A percentile compares a stretch with the other conserved stretches of the same genome.
phyloP scores from a whole-genome alignment of 768 basidiomycete genomes.

The Boletus tomentosulus region DNA sequence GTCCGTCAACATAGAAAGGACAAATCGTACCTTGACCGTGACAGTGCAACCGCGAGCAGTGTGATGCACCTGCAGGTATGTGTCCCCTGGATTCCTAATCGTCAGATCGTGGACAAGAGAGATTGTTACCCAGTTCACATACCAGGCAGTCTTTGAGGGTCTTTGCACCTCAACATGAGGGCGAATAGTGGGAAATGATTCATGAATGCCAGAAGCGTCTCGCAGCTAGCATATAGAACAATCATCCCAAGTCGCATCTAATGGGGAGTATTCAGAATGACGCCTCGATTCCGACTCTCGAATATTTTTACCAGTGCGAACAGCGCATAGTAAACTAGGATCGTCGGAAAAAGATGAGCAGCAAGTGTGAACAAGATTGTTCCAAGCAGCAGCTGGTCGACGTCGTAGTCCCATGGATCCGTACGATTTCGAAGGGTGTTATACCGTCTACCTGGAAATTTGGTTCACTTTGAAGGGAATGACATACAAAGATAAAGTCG shows the following conservation, averaged over 20 bases:
- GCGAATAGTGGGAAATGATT: conserved; percentile 93
- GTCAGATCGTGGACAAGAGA: not conserved
- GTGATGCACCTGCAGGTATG: conserved; percentile 26
- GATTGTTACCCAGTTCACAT: not conserved
- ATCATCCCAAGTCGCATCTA: conserved; percentile 56
- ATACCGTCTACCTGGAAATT: conserved; percentile 69
- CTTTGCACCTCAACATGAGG: conserved; percentile 77
- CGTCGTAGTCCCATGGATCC: conserved; percentile 86
- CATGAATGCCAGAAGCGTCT: conserved; percentile 70
- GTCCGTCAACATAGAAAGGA: not conserved
- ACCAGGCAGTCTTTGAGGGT: conserved; percentile 82
- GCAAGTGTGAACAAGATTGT: conserved; percentile 84
- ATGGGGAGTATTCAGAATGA: not conserved
- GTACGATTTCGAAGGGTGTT: conserved; percentile 85
- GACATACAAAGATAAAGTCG: conserved; percentile 8
- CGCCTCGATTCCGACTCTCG: not conserved
- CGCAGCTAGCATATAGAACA: conserved; percentile 55
- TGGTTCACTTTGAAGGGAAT: not conserved
- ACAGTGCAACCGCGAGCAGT: conserved; percentile 20
- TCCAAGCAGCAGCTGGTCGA: conserved; percentile 93
- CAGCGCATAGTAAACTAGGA: conserved; percentile 78
- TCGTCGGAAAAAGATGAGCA: conserved; percentile 80
- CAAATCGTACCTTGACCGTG: conserved; percentile 17
- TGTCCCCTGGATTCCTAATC: conserved; percentile 18
- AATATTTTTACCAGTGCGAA: conserved; percentile 57